Conservation (phyloP, 1,284 basidiomycete species). For the Polyporus tsugae region DNA sequence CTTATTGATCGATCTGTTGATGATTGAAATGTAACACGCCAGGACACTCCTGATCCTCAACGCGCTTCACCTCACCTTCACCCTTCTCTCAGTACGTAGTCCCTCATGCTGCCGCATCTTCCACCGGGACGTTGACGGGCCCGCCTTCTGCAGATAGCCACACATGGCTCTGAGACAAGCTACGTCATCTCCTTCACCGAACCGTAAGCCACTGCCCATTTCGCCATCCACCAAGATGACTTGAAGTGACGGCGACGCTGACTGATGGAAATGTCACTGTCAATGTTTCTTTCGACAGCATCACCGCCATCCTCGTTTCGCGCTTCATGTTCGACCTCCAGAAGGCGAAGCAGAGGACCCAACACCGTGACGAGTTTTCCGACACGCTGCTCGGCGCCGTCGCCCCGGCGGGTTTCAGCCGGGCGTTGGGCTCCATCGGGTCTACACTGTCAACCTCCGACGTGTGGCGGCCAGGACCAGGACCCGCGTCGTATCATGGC, state of each 20-base stretch:
- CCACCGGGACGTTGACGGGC: not conserved
- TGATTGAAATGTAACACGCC: not conserved
- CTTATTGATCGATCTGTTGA: too few relatives aligned
- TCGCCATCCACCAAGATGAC: not conserved
- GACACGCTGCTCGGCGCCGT: not conserved
- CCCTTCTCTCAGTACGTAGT: conserved; percentile 10
- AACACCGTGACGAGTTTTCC: not conserved
- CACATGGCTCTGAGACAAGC: not conserved
- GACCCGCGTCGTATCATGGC: not conserved
- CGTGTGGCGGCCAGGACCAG: not conserved
- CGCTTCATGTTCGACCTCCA: conserved; percentile 17
- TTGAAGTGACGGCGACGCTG: not conserved
- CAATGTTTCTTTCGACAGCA: not conserved
- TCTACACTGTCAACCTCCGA: not conserved
- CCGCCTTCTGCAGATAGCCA: not conserved
- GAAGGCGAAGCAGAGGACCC: not conserved
- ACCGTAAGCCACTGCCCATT: not conserved
- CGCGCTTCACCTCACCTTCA: conserved; percentile 6
- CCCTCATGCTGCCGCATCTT: not conserved
- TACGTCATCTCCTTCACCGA: conserved; percentile 12
- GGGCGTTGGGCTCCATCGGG: conserved; percentile 1
- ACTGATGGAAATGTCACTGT: not conserved
- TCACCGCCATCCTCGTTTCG: conserved; percentile 14
- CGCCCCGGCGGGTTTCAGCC: not conserved
- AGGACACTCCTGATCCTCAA: conserved; percentile 10